Percentiles rank a stretch among this genome's conserved stretches.
Conservation (phyloP, 208 protist species). For the Wallacemonas sp. region DNA sequence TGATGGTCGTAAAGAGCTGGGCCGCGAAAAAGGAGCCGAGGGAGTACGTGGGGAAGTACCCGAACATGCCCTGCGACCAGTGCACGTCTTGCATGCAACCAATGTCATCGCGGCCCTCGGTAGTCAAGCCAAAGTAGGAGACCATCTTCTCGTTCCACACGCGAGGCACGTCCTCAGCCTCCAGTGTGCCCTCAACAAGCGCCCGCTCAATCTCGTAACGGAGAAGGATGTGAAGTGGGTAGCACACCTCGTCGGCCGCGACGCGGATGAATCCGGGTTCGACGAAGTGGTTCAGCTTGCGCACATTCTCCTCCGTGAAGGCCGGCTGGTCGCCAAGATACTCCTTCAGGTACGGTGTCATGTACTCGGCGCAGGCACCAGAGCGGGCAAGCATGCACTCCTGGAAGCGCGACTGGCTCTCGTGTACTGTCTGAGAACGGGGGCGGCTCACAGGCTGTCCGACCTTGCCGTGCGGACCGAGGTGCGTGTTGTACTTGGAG, state of each 20-base stretch:
- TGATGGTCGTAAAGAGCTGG: slow-evolving; percentile 41
- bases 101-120: slow-evolving; percentile 35
- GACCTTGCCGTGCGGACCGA: slow-evolving; percentile 27
- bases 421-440: slow-evolving; percentile 59
- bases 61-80: slow-evolving; percentile 49
- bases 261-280: slow-evolving; percentile 63
- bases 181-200: slow-evolving; percentile 54
- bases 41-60: slow-evolving; percentile 77
- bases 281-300: slow-evolving; percentile 31
- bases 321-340: slow-evolving; percentile 43
- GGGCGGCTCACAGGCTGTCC: slow-evolving; percentile 34
- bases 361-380: slow-evolving; percentile 40
- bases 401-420: slow-evolving; percentile 69
- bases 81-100: slow-evolving; percentile 73
- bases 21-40: slow-evolving; percentile 59
- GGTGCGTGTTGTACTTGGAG: slow-evolving; percentile 65
- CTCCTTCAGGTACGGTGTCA: slow-evolving; percentile 33
- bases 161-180: slow-evolving; percentile 47
- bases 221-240: slow-evolving; percentile 75
- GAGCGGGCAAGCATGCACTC: slow-evolving; percentile 56
- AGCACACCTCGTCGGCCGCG: slow-evolving; percentile 72
- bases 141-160: slow-evolving; percentile 70
- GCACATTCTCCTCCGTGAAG: slow-evolving; percentile 48
- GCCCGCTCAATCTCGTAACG: slow-evolving; percentile 71
- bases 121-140: slow-evolving; percentile 53